A percentile compares a stretch with the other conserved stretches of the same genome.
Conservation (phyloP, 2,329 filamentous ascomycete genomes). For the Metarhizium brunneum region DNA sequence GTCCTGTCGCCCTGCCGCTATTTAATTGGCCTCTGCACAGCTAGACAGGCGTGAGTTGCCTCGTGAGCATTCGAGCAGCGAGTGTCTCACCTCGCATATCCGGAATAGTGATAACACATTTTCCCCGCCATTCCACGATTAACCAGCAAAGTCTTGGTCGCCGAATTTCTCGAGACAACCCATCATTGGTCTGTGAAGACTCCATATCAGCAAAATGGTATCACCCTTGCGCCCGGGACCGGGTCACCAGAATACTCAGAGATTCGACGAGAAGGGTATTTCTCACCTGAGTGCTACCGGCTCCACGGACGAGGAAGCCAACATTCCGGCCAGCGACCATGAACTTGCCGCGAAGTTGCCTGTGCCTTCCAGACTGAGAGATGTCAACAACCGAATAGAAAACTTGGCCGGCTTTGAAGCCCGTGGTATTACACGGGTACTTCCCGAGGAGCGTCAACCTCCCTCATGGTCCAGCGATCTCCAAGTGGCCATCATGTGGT, state of each 20-base stretch:
- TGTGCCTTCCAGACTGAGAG: constrained; percentile 3
- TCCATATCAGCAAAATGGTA: not conserved
- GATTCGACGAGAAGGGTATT: not conserved
- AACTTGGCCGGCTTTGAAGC: constrained; percentile 27
- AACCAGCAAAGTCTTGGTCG: not conserved
- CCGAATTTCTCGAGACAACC: not conserved
- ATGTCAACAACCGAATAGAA: constrained; percentile 18
- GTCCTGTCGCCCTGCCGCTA: too few species aligned
- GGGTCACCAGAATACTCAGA: not conserved
- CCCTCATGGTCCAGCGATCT: constrained; percentile 24
- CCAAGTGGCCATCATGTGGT: constrained; percentile 33
- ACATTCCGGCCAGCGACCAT: not conserved
- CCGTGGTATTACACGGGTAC: constrained; percentile 29
- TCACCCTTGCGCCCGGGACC: not conserved
- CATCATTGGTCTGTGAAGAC: not conserved
- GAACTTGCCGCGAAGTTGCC: not conserved
- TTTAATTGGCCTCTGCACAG: too few species aligned
- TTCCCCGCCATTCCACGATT: not conserved
- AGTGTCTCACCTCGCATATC: not conserved
- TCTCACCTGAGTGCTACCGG: not conserved
- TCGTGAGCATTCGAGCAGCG: not conserved
- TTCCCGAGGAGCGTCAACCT: constrained; percentile 24
- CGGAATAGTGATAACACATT: not conserved
- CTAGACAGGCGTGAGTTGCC: not conserved
- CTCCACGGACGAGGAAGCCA: not conserved